Evolutionary conservation across 2,329 filamentous ascomycete genomes (phyloP).

Genomic region (Penicillium sp.): DNA sequence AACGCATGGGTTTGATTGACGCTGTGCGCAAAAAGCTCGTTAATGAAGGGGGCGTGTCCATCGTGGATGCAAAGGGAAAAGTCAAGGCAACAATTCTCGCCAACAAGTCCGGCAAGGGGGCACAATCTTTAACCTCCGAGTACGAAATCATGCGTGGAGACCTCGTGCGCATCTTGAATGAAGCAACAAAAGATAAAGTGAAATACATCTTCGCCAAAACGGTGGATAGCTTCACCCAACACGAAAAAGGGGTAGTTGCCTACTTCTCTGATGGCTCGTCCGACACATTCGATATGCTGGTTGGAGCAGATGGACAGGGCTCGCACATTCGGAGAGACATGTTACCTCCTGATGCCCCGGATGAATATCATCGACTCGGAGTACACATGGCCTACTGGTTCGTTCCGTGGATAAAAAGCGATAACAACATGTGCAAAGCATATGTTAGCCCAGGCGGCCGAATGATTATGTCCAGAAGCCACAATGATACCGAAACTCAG

Average conservation of each 20-base stretch:
- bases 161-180: slow-evolving; percentile 52
- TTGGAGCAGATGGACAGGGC: slow-evolving; percentile 57
- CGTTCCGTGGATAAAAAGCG: slow-evolving; percentile 23
- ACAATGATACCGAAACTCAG: slow-evolving; percentile 22
- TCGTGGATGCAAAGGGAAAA: slow-evolving; percentile 46
- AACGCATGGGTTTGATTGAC: slow-evolving; percentile 53
- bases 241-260: slow-evolving; percentile 38
- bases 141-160: slow-evolving; percentile 62
- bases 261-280: slow-evolving; percentile 46
- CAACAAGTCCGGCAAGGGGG: slow-evolving; percentile 45
- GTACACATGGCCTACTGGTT: slow-evolving; percentile 31
- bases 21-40: slow-evolving; percentile 42
- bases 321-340: slow-evolving; percentile 51
- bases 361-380: slow-evolving; percentile 22
- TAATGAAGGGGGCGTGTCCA: slow-evolving; percentile 49
- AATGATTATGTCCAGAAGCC: slow-evolving; percentile 24
- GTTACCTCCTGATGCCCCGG: slow-evolving; percentile 22
- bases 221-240: slow-evolving; percentile 32
- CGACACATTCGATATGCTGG: slow-evolving; percentile 52
- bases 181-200: slow-evolving; percentile 36
- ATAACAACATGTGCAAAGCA: slow-evolving; percentile 19
- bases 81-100: slow-evolving; percentile 42
- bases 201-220: slow-evolving; percentile 38
- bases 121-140: slow-evolving; percentile 53
- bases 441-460: slow-evolving; percentile 24